Evolutionary conservation across 108 stramenopile species (phyloP), one percentile per base, ranked within the genome.

Genomic region (Skeletonema potamos): DNA sequence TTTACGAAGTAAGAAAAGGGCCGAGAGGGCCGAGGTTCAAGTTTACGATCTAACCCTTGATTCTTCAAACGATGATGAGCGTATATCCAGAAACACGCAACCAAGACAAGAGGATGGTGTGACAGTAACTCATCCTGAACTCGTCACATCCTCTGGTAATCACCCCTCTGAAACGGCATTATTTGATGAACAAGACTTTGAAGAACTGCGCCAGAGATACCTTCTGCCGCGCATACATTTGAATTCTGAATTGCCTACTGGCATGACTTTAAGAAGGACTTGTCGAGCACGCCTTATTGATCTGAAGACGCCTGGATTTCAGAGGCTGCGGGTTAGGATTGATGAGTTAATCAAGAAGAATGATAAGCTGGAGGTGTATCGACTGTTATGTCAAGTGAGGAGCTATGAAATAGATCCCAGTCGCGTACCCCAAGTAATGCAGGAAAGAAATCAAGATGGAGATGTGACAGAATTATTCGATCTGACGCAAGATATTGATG

Each of bases 351-450:
- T 33, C 12, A 68, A 58, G 26, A 64, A 63, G 55, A 8, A 46
- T 17, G 18, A 69, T 6, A 48, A 32, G 29, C 55, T 26, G 18
- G 75, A 59, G 30, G 43, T 76, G 3, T 76, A 76, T 36, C 46
- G 48, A 62, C 10, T 76, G 24, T 64, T 76, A 27, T 62, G 51
- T 41, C 67, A 69, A 54, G 27, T 76, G 6, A 51, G 75, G 34
- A 29, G 34, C 15, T 76, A 62, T 62, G 75, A 76, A 28, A 24
- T 76, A 28, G 43, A 76, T 58, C 67, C 75, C 9, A 61, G 34
- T 30, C 37, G 54, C 15, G 57, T 68, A 37, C 67, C 67, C n/a
- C 17, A 37, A 2, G 34, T 41, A 7, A 58, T 68, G 34, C 67
- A 41, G 20, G 54, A 57, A 13, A 43, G 18, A 28, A 34, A 36